A percentile compares a stretch with the other conserved stretches of the same genome.
These are phyloP conservation scores for Aspergillus homomorphus DNA, from an alignment of 495 filamentous ascomycete species.

Conservation along the genomic window DNA sequence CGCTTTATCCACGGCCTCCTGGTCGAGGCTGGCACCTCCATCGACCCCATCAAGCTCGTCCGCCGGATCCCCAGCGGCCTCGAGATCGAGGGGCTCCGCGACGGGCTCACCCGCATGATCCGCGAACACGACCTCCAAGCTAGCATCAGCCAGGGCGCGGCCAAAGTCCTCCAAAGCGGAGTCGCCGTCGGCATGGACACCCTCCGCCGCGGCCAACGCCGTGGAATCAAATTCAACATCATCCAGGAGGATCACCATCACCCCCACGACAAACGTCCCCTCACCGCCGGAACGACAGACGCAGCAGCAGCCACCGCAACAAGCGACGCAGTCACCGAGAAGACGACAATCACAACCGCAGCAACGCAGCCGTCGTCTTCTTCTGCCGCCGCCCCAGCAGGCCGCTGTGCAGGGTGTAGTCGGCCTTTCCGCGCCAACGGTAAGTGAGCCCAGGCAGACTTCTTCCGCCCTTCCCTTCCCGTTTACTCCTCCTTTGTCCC, in stretches of 20 bases:
- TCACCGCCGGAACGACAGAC: slow-evolving; percentile 11
- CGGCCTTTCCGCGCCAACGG: slow-evolving; percentile 54
- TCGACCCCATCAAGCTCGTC: slow-evolving; percentile 86
- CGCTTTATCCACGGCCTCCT: slow-evolving; percentile 88
- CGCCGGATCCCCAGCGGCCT: slow-evolving; percentile 86
- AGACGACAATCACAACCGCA: slow-evolving; percentile 11
- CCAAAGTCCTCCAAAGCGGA: slow-evolving; percentile 80
- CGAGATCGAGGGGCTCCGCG: slow-evolving; percentile 82
- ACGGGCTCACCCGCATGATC: slow-evolving; percentile 80
- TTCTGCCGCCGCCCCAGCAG: slow-evolving; percentile 18
- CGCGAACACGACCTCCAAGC: slow-evolving; percentile 91
- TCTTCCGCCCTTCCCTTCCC: neutral
- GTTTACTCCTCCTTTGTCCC: neutral
- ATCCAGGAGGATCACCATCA: slow-evolving; percentile 30
- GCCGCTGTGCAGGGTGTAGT: slow-evolving; percentile 58
- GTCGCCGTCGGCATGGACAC: slow-evolving; percentile 78
- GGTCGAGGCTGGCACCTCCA: slow-evolving; percentile 88
- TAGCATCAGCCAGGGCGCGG: slow-evolving; percentile 85
- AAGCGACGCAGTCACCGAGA: slow-evolving; percentile 19
- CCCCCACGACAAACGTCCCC: neutral
- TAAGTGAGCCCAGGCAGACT: no score
- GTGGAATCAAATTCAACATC: slow-evolving; percentile 86
- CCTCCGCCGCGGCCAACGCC: slow-evolving; percentile 70
- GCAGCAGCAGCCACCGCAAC: slow-evolving; percentile 9
- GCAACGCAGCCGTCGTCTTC: slow-evolving; percentile 1